Percentiles rank a stretch among this genome's conserved stretches.
Evolutionary conservation across 2,329 filamentous ascomycete genomes (phyloP).

Genomic region (Colletotrichum incanum): DNA sequence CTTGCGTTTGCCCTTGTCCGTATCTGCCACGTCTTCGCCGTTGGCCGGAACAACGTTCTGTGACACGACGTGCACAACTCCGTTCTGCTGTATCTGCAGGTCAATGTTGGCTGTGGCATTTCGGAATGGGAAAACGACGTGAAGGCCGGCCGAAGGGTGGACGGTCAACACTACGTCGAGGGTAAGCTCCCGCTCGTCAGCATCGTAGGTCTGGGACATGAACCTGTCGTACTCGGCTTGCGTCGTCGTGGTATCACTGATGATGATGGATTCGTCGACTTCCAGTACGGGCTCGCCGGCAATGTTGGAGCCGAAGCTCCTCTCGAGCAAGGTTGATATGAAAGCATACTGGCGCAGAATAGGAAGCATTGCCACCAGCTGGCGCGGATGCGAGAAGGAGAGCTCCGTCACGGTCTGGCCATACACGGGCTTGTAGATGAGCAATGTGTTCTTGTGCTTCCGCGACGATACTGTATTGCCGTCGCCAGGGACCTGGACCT

Average conservation of each 20-base stretch:
- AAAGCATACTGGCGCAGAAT: slow-evolving; percentile 83
- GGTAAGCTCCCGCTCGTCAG: slow-evolving; percentile 47
- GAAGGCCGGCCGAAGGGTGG: slow-evolving; percentile 64
- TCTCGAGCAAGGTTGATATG: slow-evolving; percentile 75
- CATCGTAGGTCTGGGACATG: slow-evolving; percentile 44
- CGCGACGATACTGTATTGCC: slow-evolving; percentile 51
- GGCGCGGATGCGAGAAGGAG: slow-evolving; percentile 83
- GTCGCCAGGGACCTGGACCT: slow-evolving; percentile 60
- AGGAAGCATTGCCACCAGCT: slow-evolving; percentile 82
- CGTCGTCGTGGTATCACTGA: slow-evolving; percentile 47
- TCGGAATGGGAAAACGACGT: slow-evolving; percentile 69
- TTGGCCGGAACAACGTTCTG: slow-evolving; percentile 66
- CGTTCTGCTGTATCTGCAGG: slow-evolving; percentile 73
- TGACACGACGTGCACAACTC: slow-evolving; percentile 69
- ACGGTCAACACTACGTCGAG: slow-evolving; percentile 69
- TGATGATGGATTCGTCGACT: slow-evolving; percentile 46
- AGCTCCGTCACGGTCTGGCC: slow-evolving; percentile 77
- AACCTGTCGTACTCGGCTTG: slow-evolving; percentile 54
- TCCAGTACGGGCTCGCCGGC: slow-evolving; percentile 47
- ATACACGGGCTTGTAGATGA: slow-evolving; percentile 81
- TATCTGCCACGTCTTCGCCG: slow-evolving; percentile 40
- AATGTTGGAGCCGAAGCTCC: slow-evolving; percentile 63
- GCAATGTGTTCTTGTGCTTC: slow-evolving; percentile 73
- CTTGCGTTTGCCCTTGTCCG: slow-evolving; percentile 50
- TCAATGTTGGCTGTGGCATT: slow-evolving; percentile 66